Percentiles rank a stretch among this genome's conserved stretches.
Evolutionary conservation across 805 yeast genomes (phyloP).

Genomic region (Wickerhamiella cacticola): DNA sequence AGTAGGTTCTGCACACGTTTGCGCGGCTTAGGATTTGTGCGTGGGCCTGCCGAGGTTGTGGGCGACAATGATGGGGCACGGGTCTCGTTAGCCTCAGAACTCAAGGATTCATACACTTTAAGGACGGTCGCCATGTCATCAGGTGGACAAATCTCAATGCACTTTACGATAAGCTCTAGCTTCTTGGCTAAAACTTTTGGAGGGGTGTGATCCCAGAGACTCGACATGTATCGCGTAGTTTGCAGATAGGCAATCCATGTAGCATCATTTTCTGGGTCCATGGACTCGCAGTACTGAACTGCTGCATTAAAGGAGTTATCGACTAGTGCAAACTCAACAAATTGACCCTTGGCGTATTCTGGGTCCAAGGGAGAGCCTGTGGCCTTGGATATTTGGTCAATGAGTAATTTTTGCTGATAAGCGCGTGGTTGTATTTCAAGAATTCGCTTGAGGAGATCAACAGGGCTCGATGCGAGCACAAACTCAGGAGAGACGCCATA

Average conservation of each 20-base stretch:
- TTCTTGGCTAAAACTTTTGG: conserved; percentile 8
- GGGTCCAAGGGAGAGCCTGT: conserved; percentile 1
- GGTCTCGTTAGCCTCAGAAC: neutral
- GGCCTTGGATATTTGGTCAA: conserved; percentile 19
- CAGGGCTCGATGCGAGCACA: conserved; percentile 18
- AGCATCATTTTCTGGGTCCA: conserved; percentile 25
- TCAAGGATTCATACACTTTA: neutral
- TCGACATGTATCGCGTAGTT: conserved; percentile 47
- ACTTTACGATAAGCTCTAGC: conserved; percentile 4
- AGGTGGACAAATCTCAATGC: conserved; percentile 7
- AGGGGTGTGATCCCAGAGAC: conserved; percentile 30
- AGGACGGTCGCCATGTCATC: conserved; percentile 7
- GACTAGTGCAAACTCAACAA: conserved; percentile 56
- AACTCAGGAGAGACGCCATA: conserved; percentile 14
- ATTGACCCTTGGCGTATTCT: conserved; percentile 23
- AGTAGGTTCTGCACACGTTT: conserved; percentile 7
- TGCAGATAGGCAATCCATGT: conserved; percentile 68
- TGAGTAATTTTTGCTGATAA: conserved; percentile 20
- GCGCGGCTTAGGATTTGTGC: conserved; percentile 2
- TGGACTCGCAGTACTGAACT: conserved; percentile 27
- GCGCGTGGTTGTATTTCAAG: conserved; percentile 26
- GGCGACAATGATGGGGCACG: neutral
- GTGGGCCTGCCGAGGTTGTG: neutral
- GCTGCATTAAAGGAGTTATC: conserved; percentile 54
- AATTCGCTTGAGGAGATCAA: conserved; percentile 23